Base-by-base conservation (phyloP, 2,329 filamentous ascomycete genomes). In the Aspergillus eucalypticola region DNA sequence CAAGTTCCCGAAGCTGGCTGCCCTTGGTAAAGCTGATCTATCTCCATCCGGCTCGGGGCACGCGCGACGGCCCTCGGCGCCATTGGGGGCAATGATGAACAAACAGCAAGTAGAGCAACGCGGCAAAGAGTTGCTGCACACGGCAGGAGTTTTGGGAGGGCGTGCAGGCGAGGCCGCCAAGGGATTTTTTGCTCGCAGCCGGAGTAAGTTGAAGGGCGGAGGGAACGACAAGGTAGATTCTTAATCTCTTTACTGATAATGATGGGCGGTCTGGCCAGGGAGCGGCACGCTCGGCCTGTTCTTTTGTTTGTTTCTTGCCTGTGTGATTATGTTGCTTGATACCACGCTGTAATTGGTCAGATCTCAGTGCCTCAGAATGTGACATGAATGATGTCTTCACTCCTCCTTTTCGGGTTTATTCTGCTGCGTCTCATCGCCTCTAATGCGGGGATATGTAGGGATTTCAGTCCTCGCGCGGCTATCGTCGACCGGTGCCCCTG, bases 101-200 rank as follows among this genome's bases (percentile, higher is more conserved):
- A 78, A 84, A 62, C 81, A 84, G 65, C 86, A 90, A 70, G 86
- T 93, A 73, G 90, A 91, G 67, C 85, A 88, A 41, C 94, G 93
- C 80, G 88, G 93, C 74, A 97, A 96, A 79, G 92, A 96, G 69
- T 80, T 97, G 27, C 83, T 97, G 72, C 90, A 95, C 66, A 89
- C 89, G 21, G 93, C 93, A 57, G 92, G 91, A 56, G 79, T 86
- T 17, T 79, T 89, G 60, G 85, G 88, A 61, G 87, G 87, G 23
- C 89, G 88, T 70, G 87, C 86, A 32, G 84, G 86, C 64, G 92
- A 91, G 73, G 91, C 92, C 60, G 92, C 93, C 52, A 96, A 96
- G 80, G 94, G 93, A 55, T 78, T 97, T 65, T 88, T 97, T 75
- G 92, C 90, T 66, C 96, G 96, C 79, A 91, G 93, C 67, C 94